Base-by-base conservation (phyloP, 2,329 filamentous ascomycete genomes). In the Sarocladiaceae sp. region DNA sequence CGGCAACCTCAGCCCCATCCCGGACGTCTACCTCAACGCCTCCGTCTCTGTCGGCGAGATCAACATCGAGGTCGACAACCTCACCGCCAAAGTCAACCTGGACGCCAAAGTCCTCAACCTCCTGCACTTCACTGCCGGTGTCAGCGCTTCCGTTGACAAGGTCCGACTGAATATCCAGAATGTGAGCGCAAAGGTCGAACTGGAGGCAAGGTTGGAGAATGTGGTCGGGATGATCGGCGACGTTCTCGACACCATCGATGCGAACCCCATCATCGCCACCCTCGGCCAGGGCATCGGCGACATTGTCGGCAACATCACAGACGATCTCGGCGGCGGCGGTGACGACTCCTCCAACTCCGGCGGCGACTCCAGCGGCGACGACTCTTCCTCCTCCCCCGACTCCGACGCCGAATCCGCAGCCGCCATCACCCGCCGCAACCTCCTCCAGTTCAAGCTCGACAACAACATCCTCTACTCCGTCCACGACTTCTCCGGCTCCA, bases 21-120 rank as follows among this genome's bases (percentile, higher is more conserved):
- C 78, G 3, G 78, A 82, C 51, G 76, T 81, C 15, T 77, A 73
- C 50, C 70, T 82, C 44, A 81, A 81, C 51, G 78, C 78, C 7
- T 72, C 68, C 1, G 70, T 81, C 0, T 68, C 66, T 43, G 74
- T 82, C 6, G 72, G 74, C 49, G 70, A 76, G 54, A 81, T 82
- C 60, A 66, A 69, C 56, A 70, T 82, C 45, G 66, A 72, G 40
- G 78, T 81, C 11, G 65, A 75, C 47, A 80, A 81, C 53, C 66
- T 81, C 45, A 77, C 74, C 1, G 77, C 77, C 44, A 46, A 50
- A 33, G 48, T 51, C 27, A 54, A 52, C 27, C 48, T 57, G 23
- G 47, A 49, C 29, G 34, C 48, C 21, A 53, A 53, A 47, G 41
- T 56, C 27, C 65, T 80, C 32, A 68, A 72, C 48, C 65, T 82